Base-by-base conservation (phyloP, 2,329 filamentous ascomycete species). In the Lachnellula suecica region DNA sequence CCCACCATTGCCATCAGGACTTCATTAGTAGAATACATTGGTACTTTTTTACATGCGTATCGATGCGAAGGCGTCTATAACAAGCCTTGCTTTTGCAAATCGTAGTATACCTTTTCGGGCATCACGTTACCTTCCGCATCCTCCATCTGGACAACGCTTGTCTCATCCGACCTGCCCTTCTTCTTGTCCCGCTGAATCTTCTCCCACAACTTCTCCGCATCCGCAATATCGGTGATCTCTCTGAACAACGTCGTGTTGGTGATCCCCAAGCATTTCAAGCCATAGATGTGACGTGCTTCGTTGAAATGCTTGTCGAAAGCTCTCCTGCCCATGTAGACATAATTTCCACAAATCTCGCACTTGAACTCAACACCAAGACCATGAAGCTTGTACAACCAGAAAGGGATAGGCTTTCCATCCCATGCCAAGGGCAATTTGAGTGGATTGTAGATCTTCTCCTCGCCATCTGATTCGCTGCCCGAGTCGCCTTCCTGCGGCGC, bases 231-330 rank as follows among this genome's bases (percentile, higher is more conserved):
- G 0, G 88, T 96, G 56, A 99, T 99, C 66, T 99, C 95, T 46
- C 94, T 79, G 78, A 97, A 99, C 15, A 99, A 76, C 24, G 86
- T 86, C 2, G 91, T 91, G 67, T 95, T 94, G 7, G 87, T 95
- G 67, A 99, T 94, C 19, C 95, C 95, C 46, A 99, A 74, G 66
- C 93, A 96, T 70, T 95, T 94, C 60, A 99, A 74, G 1, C 94
- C 94, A 67, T 96, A 94, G 44, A 97, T 88, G 68, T 99, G 94
- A 48, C 91, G 79, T 8, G 89, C 85, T 71, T 99, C 94, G 61
- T 92, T 95, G 74, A 99, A 99, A 70, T 99, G 94, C 77, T 99
- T 99, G 69, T 99, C 94, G 64, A 97, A 99, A 1, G 92, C 92
- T 45, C 94, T 84, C 22, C 94, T 82, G 15, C 94, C 94, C 88